These are phyloP conservation scores for Gracilariopsis chorda DNA, from an alignment of 23 red algal genomes.

Conservation along the genomic window DNA sequence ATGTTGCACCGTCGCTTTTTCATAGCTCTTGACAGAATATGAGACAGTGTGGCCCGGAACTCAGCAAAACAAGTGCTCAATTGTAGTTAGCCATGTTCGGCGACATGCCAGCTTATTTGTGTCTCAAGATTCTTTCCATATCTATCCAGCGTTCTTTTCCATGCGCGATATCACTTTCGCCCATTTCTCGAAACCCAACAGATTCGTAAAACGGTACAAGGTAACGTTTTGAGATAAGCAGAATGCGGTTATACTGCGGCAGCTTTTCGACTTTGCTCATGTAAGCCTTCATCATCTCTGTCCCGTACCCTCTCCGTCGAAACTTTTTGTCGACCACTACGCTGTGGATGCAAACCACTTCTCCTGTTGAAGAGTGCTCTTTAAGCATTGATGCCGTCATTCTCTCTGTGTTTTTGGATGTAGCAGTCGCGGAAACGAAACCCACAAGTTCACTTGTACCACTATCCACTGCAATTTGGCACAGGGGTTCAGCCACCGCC, in stretches of 20 bases:
- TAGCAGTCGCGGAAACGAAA: not conserved
- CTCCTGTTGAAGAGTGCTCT: not conserved
- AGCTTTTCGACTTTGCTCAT: not conserved
- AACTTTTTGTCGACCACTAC: not conserved
- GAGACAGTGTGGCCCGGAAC: too few relatives aligned
- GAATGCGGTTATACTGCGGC: not conserved
- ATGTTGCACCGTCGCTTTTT: too few relatives aligned
- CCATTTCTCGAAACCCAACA: not conserved
- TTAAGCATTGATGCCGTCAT: slow-evolving; percentile 14
- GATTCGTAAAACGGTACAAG: not conserved
- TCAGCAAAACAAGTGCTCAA: too few relatives aligned
- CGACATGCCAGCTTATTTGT: too few relatives aligned
- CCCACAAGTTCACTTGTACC: not conserved
- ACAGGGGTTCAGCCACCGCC: not conserved
- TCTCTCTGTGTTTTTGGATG: not conserved
- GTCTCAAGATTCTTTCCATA: too few relatives aligned
- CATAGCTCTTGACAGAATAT: too few relatives aligned
- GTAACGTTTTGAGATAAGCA: slow-evolving; percentile 1
- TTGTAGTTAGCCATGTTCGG: too few relatives aligned
- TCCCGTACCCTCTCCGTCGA: not conserved
- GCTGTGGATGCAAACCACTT: slow-evolving; percentile 5
- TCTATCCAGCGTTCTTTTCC: slow-evolving; percentile 16
- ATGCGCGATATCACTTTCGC: not conserved
- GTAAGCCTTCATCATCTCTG: not conserved
- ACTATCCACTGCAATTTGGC: not conserved